Base-by-base conservation (phyloP, 1,139 yeast genomes). In the Diutina scorzettiae region DNA sequence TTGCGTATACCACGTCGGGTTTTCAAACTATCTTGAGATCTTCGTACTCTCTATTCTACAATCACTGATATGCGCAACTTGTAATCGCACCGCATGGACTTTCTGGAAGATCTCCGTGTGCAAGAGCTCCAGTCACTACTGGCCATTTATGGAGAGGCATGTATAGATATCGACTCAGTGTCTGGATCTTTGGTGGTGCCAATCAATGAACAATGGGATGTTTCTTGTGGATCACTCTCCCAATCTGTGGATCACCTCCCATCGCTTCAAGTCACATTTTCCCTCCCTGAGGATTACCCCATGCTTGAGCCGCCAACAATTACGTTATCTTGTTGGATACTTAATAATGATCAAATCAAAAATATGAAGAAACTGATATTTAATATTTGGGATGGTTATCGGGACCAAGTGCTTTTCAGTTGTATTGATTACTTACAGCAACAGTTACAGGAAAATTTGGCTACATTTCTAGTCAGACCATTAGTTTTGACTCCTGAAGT, bases 401-500 rank as follows among this genome's bases (percentile, higher is more conserved):
- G 50, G 36, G 78, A 71, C 46, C 63, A 60, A 21, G 65, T 74
- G 0, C 47, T 78, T 1, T 73, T 67, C 46, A 57, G 64, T 14
- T 55, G 73, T 47, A 62, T 78, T 17, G 81, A 76, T 46, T 58
- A 53, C 41, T 44, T 77, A 19, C 61, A 57, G 11, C 63, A 60
- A 29, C 61, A 53, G 19, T 49, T 56, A 9, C 23, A 29, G 3
- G 16, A 25, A 12, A 30, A 33, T 1, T 33, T 30, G 19, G 18
- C 17, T 34, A 5, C 55, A 49, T n/a, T 36, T 3, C 11, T 45
- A 9, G 45, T 43, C 4, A 16, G 6, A 14, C 37, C 32, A 9
- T 24, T 48, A 9, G 34, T 21, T 16, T 39, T 44, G 4, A 50
- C 53, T 25, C 45, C 49, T 2, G 49, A 44, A 8, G 42, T 43